Conservation (phyloP, 805 yeast species). For the Kluyveromyces dobzhanskii region DNA sequence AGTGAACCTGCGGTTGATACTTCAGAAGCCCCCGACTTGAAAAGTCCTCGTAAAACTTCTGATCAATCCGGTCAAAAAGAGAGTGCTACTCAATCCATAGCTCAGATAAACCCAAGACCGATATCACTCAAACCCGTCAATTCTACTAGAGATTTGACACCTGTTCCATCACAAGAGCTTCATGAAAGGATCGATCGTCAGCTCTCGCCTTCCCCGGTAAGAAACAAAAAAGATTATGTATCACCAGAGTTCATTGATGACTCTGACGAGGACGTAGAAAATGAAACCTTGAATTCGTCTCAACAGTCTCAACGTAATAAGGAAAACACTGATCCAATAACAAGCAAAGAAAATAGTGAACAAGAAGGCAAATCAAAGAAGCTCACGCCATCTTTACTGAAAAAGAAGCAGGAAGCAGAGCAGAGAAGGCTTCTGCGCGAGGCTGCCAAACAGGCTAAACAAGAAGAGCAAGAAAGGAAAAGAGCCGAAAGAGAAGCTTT, state of each 20-base stretch:
- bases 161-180: background rate
- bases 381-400: slow-evolving; percentile 7
- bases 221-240: slow-evolving; percentile 5
- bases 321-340: background rate
- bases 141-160: background rate
- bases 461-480: slow-evolving; percentile 7
- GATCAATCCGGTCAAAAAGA: background rate
- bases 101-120: background rate
- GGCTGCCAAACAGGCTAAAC: slow-evolving; percentile 10
- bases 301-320: background rate
- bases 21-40: background rate
- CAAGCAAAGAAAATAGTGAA: background rate
- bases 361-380: background rate
- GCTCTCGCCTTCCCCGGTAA: slow-evolving; percentile 6
- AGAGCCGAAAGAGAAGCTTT: slow-evolving; percentile 9
- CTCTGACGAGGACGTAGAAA: slow-evolving; percentile 8
- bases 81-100: background rate
- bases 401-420: slow-evolving; percentile 11
- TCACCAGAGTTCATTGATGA: slow-evolving; percentile 9
- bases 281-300: background rate
- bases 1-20: background rate
- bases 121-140: slow-evolving; percentile 1
- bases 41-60: background rate
- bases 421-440: slow-evolving; percentile 10
- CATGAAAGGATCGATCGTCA: slow-evolving; percentile 3